Base-by-base conservation (phyloP, 2,329 filamentous ascomycete species). In the Teratosphaeria pseudoeucalypti region DNA sequence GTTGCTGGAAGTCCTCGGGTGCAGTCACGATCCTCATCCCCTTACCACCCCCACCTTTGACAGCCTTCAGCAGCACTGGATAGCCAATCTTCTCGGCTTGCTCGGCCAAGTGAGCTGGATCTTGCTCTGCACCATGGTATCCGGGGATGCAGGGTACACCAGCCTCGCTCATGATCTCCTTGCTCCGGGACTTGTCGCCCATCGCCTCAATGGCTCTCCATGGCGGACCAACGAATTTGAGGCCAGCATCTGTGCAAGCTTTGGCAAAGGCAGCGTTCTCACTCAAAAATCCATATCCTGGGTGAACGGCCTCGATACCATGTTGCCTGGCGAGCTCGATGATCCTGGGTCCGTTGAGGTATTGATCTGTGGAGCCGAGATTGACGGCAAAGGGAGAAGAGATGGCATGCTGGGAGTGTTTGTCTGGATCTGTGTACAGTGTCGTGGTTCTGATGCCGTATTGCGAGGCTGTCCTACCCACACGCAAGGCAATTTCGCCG, bases 101-200 rank as follows among this genome's bases (percentile, higher is more conserved):
- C 10, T 79, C 76, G 58, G 90, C 81, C 32, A 88, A 76, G 61
- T 81, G 78, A 9, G 75, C 71, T 1, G 82, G 77, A 55, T 87
- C 84, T 76, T 99, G 94, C 57, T 96, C 89, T 1, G 80, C 69
- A 19, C 94, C 94, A 72, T 97, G 94, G 70, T 99, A 99, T 0
- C 94, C 94, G 0, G 94, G 94, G 55, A 99, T 94, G 69, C 94
- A 97, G 4, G 92, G 92, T 3, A 99, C 94, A 9, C 91, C 90
- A n/a, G 94, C 92, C 4, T 85, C 85, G 37, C 84, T 90, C 94
- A 99, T 97, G 71, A 99, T 96, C 72, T 96, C 89, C 75, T 99
- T 99, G 57, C 89, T 94, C 61, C 88, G 82, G 58, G 82, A 91
- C 78, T 96, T 96, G 77, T 95, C 90, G 56, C 92, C 92, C 92